These are phyloP conservation scores for Penicillium sp. DNA, from an alignment of 2,329 filamentous ascomycete genomes.

Conservation along the genomic window DNA sequence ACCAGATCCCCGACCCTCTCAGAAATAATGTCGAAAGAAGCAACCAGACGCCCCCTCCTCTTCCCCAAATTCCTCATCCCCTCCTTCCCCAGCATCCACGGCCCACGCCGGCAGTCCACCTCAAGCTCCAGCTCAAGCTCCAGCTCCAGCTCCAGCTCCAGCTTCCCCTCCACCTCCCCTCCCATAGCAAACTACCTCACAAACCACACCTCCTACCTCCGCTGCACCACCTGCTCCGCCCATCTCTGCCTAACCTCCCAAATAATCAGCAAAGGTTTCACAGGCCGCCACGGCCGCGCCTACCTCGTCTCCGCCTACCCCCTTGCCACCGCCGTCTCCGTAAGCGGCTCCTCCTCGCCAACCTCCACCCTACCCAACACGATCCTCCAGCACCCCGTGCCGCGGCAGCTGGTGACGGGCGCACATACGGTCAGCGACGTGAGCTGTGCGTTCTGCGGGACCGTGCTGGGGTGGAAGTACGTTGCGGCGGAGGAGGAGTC, in stretches of 20 bases:
- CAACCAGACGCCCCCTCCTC: conserved; percentile 30
- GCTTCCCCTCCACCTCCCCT: conserved; percentile 4
- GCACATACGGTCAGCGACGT: conserved; percentile 65
- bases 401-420: conserved; percentile 63
- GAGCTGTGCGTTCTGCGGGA: conserved; percentile 58
- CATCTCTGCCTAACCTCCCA: conserved; percentile 61
- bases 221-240: conserved; percentile 60
- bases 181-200: conserved; percentile 41
- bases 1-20: background rate
- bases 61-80: conserved; percentile 57
- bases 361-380: conserved; percentile 59
- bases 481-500: conserved; percentile 62
- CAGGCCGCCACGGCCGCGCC: conserved; percentile 64
- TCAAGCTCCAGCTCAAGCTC: background rate
- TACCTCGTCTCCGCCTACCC: conserved; percentile 59
- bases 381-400: conserved; percentile 56
- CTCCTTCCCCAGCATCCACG: conserved; percentile 44
- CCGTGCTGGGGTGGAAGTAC: conserved; percentile 66
- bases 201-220: conserved; percentile 57
- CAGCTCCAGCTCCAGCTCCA: background rate
- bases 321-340: conserved; percentile 32
- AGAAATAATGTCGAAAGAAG: conserved; percentile 21
- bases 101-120: conserved; percentile 8
- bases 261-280: conserved; percentile 67
- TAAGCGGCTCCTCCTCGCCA: conserved; percentile 31